Evolutionary conservation across 2,329 filamentous ascomycete species (phyloP).

Genomic region (Gliomastix tumulicola): DNA sequence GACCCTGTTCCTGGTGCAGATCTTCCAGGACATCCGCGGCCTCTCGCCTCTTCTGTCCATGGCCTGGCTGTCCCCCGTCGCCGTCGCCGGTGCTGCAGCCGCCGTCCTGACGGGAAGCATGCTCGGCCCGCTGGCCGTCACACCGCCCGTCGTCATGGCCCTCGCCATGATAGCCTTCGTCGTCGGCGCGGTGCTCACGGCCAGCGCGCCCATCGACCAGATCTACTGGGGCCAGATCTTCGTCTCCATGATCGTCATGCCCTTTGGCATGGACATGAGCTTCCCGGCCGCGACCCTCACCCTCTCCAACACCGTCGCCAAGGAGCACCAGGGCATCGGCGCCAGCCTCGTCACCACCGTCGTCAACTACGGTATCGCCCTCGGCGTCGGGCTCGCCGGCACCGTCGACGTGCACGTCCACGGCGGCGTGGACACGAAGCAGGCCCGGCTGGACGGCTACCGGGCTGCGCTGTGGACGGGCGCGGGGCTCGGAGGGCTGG

Average conservation of each 20-base stretch:
- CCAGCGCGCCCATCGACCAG: conserved; percentile 43
- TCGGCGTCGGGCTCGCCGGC: conserved; percentile 59
- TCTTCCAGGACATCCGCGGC: conserved; percentile 35
- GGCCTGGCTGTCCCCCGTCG: conserved; percentile 36
- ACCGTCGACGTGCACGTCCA: conserved; percentile 46
- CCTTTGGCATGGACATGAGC: conserved; percentile 60
- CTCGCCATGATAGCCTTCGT: conserved; percentile 36
- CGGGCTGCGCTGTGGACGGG: conserved; percentile 32
- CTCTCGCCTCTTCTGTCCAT: conserved; percentile 33
- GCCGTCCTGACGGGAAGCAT: conserved; percentile 35
- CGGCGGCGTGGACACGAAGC: conserved; percentile 10
- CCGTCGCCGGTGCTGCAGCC: conserved; percentile 34
- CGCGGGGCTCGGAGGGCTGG: conserved; percentile 23
- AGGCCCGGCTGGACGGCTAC: conserved; percentile 22
- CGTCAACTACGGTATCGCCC: conserved; percentile 62
- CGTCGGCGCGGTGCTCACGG: conserved; percentile 31
- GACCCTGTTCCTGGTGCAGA: conserved; percentile 43
- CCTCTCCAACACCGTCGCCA: conserved; percentile 43
- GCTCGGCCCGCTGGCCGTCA: conserved; percentile 25
- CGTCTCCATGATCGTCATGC: conserved; percentile 48
- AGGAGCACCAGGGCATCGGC: conserved; percentile 37
- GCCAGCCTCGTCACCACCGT: conserved; percentile 54
- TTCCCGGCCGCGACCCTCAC: conserved; percentile 57
- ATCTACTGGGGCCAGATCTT: conserved; percentile 61
- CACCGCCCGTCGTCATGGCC: conserved; percentile 31